These are phyloP conservation scores for Hyaloscypha bicolor DNA, from an alignment of 495 filamentous ascomycete genomes.

Conservation along the genomic window DNA sequence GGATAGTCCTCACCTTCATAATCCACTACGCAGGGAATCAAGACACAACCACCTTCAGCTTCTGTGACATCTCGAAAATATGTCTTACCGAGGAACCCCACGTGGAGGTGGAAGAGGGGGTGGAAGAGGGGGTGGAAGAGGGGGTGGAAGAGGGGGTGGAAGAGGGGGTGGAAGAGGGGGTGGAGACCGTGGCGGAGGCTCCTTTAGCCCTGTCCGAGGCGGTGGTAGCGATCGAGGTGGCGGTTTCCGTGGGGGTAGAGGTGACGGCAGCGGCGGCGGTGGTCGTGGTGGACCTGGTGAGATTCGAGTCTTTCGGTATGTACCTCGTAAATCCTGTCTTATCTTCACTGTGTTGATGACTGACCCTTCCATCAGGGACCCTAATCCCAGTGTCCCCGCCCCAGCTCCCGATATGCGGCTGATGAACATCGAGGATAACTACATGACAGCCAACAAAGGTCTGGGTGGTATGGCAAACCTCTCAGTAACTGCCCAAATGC, in stretches of 20 bases:
- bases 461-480: conserved; percentile 12
- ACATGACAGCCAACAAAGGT: conserved; percentile 19
- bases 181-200: conserved; percentile 32
- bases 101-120: conserved; percentile 18
- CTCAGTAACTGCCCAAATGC: conserved; percentile 25
- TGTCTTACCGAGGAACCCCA: conserved; percentile 5
- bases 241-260: conserved; percentile 19
- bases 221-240: conserved; percentile 32
- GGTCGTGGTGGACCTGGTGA: conserved; percentile 26
- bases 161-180: conserved; percentile 32
- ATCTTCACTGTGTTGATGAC: not conserved
- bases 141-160: conserved; percentile 21
- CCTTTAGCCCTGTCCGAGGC: conserved; percentile 20
- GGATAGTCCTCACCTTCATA: no score
- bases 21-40: no score
- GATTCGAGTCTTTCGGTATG: conserved; percentile 26
- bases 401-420: conserved; percentile 11
- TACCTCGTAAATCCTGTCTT: not conserved
- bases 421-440: conserved; percentile 24
- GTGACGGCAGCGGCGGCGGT: conserved; percentile 29
- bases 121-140: conserved; percentile 17
- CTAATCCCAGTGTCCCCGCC: conserved; percentile 14
- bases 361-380: not conserved
- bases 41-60: not conserved
- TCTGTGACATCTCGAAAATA: not conserved